These are phyloP conservation scores for Fusarium sp. DNA, from an alignment of 2,329 filamentous ascomycete genomes.

Conservation along the genomic window DNA sequence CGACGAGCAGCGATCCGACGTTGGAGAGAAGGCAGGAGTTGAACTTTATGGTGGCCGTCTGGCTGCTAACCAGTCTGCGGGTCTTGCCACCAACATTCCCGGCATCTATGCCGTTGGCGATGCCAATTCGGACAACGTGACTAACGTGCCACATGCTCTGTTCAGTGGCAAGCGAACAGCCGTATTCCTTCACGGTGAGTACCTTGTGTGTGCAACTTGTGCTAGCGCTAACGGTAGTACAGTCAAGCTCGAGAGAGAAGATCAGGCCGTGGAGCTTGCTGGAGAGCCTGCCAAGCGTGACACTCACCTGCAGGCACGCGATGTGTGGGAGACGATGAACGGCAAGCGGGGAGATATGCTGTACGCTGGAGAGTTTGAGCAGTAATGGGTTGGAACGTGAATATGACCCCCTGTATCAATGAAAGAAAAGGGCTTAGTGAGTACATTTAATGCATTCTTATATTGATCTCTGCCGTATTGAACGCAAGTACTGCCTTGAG, in stretches of 20 bases:
- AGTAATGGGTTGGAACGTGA: slow-evolving; percentile 10
- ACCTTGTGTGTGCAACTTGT: fast-evolving
- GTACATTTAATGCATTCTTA: background rate
- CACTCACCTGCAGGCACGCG: slow-evolving; percentile 50
- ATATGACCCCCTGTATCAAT: background rate
- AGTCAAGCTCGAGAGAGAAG: slow-evolving; percentile 58
- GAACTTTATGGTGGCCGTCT: slow-evolving; percentile 58
- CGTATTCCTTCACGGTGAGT: slow-evolving; percentile 68
- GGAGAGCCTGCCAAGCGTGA: slow-evolving; percentile 43
- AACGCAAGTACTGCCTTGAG: too few species aligned
- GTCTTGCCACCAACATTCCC: slow-evolving; percentile 61
- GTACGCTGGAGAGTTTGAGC: slow-evolving; percentile 58
- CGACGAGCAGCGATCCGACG: slow-evolving; percentile 58
- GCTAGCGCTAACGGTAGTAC: background rate
- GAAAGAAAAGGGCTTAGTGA: background rate
- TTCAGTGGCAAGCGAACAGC: slow-evolving; percentile 69
- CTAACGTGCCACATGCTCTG: slow-evolving; percentile 71
- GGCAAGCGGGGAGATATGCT: slow-evolving; percentile 55
- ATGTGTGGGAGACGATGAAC: slow-evolving; percentile 61
- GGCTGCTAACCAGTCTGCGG: slow-evolving; percentile 53
- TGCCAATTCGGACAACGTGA: slow-evolving; percentile 68
- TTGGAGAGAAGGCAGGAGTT: slow-evolving; percentile 62
- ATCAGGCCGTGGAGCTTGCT: slow-evolving; percentile 49
- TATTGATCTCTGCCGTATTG: background rate
- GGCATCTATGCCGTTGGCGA: slow-evolving; percentile 71